Percentiles rank a stretch among this genome's conserved stretches.
Conservation (phyloP, 176 grass and related monocot genomes). For the Eleusine coracana region DNA sequence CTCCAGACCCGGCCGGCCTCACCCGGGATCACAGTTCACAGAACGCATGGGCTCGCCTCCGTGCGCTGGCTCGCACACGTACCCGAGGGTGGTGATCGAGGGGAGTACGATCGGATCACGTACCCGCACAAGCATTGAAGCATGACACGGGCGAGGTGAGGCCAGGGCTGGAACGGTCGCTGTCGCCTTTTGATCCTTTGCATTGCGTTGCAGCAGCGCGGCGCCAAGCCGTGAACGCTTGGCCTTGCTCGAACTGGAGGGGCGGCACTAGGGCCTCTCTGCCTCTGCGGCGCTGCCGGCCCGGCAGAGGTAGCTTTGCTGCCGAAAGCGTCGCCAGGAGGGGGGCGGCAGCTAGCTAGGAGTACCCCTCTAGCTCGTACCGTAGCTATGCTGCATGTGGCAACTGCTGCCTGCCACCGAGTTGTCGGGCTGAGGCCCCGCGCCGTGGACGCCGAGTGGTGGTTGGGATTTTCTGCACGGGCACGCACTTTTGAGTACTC, state of each 20-base stretch:
- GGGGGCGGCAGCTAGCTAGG: background rate
- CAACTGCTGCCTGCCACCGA: background rate
- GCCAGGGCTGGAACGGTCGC: background rate
- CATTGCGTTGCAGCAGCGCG: too few species aligned
- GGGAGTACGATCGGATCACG: background rate
- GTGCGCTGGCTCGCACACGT: background rate
- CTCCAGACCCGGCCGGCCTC: background rate
- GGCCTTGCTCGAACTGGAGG: background rate
- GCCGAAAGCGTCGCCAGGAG: conserved; percentile 22
- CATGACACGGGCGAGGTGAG: background rate
- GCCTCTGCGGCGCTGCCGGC: conserved; percentile 10
- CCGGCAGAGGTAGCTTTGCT: conserved; percentile 27
- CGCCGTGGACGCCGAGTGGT: too few species aligned
- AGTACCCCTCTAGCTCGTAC: background rate
- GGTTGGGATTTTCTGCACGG: background rate
- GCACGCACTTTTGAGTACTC: too few species aligned
- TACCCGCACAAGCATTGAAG: background rate
- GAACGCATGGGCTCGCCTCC: background rate
- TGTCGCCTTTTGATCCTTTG: background rate
- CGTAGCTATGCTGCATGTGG: background rate
- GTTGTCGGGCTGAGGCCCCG: background rate
- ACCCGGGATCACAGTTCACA: background rate
- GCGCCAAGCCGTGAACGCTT: background rate
- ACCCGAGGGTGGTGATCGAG: background rate
- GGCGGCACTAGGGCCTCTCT: background rate